Evolutionary conservation across 345 rosid genomes (phyloP), one percentile per base, ranked within the genome.

Genomic region (Populus tremula): DNA sequence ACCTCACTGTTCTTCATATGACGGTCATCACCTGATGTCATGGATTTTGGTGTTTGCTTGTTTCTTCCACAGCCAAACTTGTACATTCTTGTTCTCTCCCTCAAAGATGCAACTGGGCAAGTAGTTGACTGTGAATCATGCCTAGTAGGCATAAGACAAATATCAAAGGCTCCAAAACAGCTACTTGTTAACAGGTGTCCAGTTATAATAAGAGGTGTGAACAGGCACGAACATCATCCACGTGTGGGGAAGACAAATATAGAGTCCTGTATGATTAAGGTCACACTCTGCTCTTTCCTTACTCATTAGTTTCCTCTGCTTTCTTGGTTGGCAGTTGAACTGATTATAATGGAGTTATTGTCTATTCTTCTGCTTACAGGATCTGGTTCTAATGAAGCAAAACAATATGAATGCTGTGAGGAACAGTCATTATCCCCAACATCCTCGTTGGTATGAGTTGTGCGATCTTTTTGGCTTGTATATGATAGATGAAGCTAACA

Each of bases 171-270:
- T 77, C 92, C 88, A 33, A 96, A 96, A 78, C 96, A 93, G 87
- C 86, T 96, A 75, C 98, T 96, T 85, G 89, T 96, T 78, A 96
- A 96, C 73, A 96, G 94, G 56, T 86, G 82, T n/a, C 96, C 99
- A 6, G 93, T 96, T 75, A 81, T 88, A 53, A 90, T 96, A 61
- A 92, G 92, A 90, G 99, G 99, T 71, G 98, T 90, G 79, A 96
- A 96, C 87, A 90, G 99, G 87, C 99, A 96, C 76, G 99, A 96
- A 79, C 99, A 96, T 89, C 99, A 96, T 85, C 99, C 99, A 45
- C 90, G 99, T 75, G 71, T 96, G 54, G 99, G 99, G 82, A 96
- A 96, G 91, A 91, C 94, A 50, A 96, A 93, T 85, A 87, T 93
- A 50, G 99, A 96, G 82, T 87, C 99, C 41, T 96, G 99, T 88